These are phyloP conservation scores for Colletotrichum simmondsii DNA, from an alignment of 2,329 filamentous ascomycete genomes.

Conservation along the genomic window DNA sequence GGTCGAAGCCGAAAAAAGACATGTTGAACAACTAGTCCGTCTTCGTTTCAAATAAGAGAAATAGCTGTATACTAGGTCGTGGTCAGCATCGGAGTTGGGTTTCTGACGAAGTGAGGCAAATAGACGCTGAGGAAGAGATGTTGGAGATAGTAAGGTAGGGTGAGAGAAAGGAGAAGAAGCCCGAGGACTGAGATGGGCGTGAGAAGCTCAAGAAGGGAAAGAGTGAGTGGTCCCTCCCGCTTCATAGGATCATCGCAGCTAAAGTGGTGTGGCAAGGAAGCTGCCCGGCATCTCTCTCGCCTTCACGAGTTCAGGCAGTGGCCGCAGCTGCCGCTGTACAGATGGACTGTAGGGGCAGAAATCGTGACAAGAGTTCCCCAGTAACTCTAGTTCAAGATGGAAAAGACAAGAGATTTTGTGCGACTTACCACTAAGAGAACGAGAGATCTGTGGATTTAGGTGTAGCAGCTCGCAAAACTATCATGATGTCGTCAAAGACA, in stretches of 20 bases:
- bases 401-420: constrained; percentile 1
- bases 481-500: constrained; percentile 51
- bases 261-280: not conserved
- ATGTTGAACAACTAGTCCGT: constrained; percentile 57
- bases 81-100: constrained; percentile 22
- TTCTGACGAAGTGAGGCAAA: constrained; percentile 4
- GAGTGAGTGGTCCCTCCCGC: not conserved
- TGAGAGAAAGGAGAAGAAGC: not conserved
- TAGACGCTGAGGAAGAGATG: not conserved
- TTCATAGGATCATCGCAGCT: not conserved
- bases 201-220: not conserved
- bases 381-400: no score
- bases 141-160: not conserved
- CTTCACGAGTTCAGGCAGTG: not conserved
- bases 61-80: constrained; percentile 28
- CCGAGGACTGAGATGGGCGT: not conserved
- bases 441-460: constrained; percentile 43
- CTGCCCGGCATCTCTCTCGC: not conserved
- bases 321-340: not conserved
- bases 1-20: constrained; percentile 94
- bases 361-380: not conserved
- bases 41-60: constrained; percentile 9
- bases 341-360: not conserved
- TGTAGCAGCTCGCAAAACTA: constrained; percentile 49
- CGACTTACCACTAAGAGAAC: constrained; percentile 54